Evolutionary conservation across 805 yeast genomes (phyloP), one percentile per base, ranked within the genome.

Genomic region (Suhomyces sp.): DNA sequence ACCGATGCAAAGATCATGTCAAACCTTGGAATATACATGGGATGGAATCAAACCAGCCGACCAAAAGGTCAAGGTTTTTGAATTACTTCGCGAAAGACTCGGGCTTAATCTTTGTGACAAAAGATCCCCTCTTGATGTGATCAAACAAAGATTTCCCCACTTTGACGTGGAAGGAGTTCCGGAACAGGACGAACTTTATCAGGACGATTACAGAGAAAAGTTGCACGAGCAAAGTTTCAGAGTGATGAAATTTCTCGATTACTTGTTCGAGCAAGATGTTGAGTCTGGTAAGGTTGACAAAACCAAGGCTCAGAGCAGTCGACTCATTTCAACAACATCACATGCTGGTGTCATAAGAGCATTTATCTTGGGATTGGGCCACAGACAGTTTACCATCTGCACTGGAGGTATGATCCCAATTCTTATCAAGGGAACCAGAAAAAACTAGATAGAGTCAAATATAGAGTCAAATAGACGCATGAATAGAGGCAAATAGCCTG

Each of bases 351-450:
- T 82, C 43, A 83, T 82, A 31, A 68, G 80, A 50, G 73, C 82
- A 24, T 64, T 78, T 4, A 66, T 83, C 12, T 73, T 82, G 37
- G 85, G 77, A 1, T 59, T 79, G 48, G 72, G 76, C 3, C 88
- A 84, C 61, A 73, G 87, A 51, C 69, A 73, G n/a, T 79, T 83
- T 59, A 74, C 82, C 21, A 77, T 84, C 44, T 78, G 83, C 29
- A 83, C 88, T 1, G 87, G 88, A 6, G 85, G 86, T n/a, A 77
- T 83, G 75, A 80, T 84, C 12, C 84, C 85, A 3, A 71, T 81
- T 27, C 80, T 83, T 3, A 76, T 84, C 20, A 80, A 79, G 60
- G 85, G 75, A 6, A 64, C 69, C 4, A 54, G 50, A 44, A 48
- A 41, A 40, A 21, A 48, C 17, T 33, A 22, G 10, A 19, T 37